Evolutionary conservation across 2,329 filamentous ascomycete genomes (phyloP).

Genomic region (Botrytis aclada): DNA sequence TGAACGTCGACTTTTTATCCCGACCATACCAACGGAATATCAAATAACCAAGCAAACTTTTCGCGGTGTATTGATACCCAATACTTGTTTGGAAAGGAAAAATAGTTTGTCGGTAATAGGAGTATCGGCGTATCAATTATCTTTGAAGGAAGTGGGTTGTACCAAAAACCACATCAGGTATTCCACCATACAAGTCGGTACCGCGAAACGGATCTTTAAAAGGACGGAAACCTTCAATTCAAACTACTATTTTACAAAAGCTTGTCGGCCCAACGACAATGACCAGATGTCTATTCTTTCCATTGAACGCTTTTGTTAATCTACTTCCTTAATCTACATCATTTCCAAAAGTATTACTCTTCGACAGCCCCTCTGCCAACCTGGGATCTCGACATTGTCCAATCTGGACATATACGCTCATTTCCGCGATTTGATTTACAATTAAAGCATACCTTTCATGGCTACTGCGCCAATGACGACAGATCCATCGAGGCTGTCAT

Average conservation of each 20-base stretch:
- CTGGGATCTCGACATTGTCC: constrained; percentile 36
- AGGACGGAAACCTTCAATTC: not conserved
- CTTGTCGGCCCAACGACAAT: constrained; percentile 37
- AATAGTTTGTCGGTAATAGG: constrained; percentile 14
- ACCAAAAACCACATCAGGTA: constrained; percentile 17
- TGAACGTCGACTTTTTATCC: not conserved
- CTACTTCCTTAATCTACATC: constrained; percentile 39
- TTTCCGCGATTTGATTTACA: constrained; percentile 28
- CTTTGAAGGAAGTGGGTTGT: constrained; percentile 18
- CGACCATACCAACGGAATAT: not conserved
- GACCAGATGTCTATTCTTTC: constrained; percentile 39
- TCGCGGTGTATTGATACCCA: not conserved
- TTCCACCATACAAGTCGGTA: constrained; percentile 10
- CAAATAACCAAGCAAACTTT: not conserved
- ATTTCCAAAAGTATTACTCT: constrained; percentile 27
- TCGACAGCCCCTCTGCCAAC: constrained; percentile 33
- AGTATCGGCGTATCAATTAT: constrained; percentile 18
- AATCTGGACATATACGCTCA: constrained; percentile 35
- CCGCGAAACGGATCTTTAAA: constrained; percentile 11
- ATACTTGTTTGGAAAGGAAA: not conserved
- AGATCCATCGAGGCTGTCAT: constrained; percentile 60
- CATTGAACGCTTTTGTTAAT: constrained; percentile 38
- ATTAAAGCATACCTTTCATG: constrained; percentile 39
- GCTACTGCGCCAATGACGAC: constrained; percentile 46
- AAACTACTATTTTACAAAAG: constrained; percentile 19